Conservation (phyloP, 768 basidiomycete genomes). For the Naganishia onofrii region DNA sequence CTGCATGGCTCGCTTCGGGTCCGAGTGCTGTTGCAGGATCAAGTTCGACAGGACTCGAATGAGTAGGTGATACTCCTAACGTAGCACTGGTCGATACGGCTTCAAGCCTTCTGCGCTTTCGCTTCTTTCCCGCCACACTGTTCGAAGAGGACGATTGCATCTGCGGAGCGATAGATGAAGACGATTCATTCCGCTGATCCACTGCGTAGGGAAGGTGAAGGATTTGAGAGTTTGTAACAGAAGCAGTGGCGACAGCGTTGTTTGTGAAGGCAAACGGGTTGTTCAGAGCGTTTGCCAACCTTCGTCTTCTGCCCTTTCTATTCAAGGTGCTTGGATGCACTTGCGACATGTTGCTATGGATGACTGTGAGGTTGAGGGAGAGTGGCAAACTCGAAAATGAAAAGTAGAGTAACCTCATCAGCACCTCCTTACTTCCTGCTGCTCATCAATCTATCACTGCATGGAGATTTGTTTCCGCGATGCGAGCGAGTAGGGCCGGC, state of each 20-base stretch:
- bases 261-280: background rate
- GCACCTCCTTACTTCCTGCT: no score
- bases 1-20: background rate
- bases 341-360: background rate
- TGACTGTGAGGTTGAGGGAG: no score
- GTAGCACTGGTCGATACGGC: background rate
- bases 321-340: background rate
- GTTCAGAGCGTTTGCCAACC: slow-evolving; percentile 6
- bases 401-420: no score
- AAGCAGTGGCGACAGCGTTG: background rate
- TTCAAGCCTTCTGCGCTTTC: slow-evolving; percentile 5
- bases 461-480: no score
- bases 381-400: no score
- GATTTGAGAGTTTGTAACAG: background rate
- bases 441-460: no score
- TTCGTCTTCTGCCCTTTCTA: background rate
- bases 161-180: background rate
- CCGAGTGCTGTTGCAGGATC: background rate
- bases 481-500: no score
- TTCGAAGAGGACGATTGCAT: background rate
- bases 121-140: background rate
- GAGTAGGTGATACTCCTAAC: background rate
- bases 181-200: no score
- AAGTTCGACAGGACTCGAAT: background rate
- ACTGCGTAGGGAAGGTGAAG: background rate